Percentiles rank a stretch among this genome's conserved stretches.
Conservation (phyloP, 1,284 basidiomycete genomes). For the Puccinia hordei region DNA sequence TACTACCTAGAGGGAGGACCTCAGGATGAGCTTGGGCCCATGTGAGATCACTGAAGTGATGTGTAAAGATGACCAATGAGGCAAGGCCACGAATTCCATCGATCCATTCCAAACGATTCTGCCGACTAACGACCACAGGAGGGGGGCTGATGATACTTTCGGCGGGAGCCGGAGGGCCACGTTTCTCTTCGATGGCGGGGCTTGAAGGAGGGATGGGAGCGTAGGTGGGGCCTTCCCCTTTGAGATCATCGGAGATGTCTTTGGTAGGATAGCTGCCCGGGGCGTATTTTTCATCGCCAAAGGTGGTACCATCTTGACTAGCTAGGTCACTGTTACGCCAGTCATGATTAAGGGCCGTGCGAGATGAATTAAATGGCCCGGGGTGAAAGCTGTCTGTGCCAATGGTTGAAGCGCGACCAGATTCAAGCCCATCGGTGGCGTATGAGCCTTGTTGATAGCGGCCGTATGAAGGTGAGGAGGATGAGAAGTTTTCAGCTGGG, state of each 20-base stretch:
- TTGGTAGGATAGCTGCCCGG: no score
- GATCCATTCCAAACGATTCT: slow-evolving; percentile 60
- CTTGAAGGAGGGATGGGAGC: slow-evolving; percentile 55
- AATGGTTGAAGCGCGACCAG: slow-evolving; percentile 58
- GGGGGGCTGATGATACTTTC: slow-evolving; percentile 53
- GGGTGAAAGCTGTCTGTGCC: slow-evolving; percentile 55
- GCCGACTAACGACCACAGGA: slow-evolving; percentile 56
- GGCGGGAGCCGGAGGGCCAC: slow-evolving; percentile 41
- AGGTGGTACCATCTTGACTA: slow-evolving; percentile 57
- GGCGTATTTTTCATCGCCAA: slow-evolving; percentile 47
- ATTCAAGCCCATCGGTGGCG: slow-evolving; percentile 57
- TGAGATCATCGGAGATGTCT: slow-evolving; percentile 54
- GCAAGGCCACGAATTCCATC: slow-evolving; percentile 61
- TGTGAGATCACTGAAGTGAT: slow-evolving; percentile 60
- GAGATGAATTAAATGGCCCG: slow-evolving; percentile 57
- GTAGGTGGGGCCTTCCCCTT: slow-evolving; percentile 35
- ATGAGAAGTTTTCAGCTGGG: slow-evolving; percentile 26
- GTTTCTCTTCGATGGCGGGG: slow-evolving; percentile 55
- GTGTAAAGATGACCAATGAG: slow-evolving; percentile 60
- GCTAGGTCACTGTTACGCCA: slow-evolving; percentile 58
- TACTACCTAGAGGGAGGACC: slow-evolving; percentile 58
- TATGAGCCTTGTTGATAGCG: slow-evolving; percentile 57
- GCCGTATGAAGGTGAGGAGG: slow-evolving; percentile 50
- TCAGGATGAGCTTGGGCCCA: slow-evolving; percentile 59
- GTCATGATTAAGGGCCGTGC: slow-evolving; percentile 58